Evolutionary conservation across 2,329 filamentous ascomycete species (phyloP), one percentile per base, ranked within the genome.

Genomic region (Microcyclospora pomicola): DNA sequence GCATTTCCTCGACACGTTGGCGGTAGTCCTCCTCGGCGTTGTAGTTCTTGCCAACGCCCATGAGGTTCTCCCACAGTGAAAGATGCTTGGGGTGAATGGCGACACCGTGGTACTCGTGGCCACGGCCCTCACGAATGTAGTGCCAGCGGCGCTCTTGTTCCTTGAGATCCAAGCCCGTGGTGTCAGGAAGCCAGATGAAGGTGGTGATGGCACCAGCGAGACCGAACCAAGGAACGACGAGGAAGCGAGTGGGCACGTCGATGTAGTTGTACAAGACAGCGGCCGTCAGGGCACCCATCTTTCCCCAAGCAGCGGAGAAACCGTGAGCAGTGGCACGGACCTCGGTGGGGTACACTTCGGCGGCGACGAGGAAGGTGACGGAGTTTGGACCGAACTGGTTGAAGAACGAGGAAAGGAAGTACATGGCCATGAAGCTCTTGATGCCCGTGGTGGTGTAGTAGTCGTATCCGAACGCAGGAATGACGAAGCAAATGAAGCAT

Each of bases 311-410:
- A 46, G 88, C 88, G n/a, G 83, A 86, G 64, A 95, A 84, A 40
- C 88, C 88, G 69, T 96, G 88, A 36, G 88, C 88, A 13, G 84
- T 86, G 49, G 88, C 88, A 53, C 88, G 86, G 50, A 96, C 78
- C 9, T 87, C 83, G 0, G 87, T 94, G 9, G 88, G 88, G 71
- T 84, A 96, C n/a, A 94, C 85, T 61, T 96, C 88, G 32, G 85
- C 88, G 32, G 88, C 88, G 28, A 93, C 83, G 49, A 96, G 75
- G 81, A 96, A 96, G 45, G 87, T 94, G 53, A 95, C 86, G 34
- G 77, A 80, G 72, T 96, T 96, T 62, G 88, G 88, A 10, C 88
- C 88, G 55, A 96, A 96, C 60, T 96, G 88, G 72, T 95, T 95
- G 78, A 96, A 96, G 71, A 96, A 96, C 15, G 84, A 93, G 6